Base-by-base conservation (phyloP, 2,329 filamentous ascomycete species). In the Diaporthe citriasiana region DNA sequence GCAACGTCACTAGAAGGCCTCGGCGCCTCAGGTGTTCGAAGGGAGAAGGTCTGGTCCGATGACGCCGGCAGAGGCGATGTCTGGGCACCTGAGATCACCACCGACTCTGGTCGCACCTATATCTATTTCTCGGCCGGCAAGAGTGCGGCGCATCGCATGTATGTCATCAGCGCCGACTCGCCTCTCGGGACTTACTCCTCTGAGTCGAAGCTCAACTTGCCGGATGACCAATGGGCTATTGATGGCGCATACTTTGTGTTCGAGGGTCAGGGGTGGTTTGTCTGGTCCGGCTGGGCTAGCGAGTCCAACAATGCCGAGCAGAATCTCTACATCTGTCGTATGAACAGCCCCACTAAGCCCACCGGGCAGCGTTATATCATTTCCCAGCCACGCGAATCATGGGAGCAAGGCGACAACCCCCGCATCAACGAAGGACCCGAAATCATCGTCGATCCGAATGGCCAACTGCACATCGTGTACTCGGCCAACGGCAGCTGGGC, bases 401-500 rank as follows among this genome's bases (percentile, higher is more conserved):
- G 78, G 78, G 78, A 79, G 66, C 74, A 74, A 22, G 76, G 73
- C 22, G 76, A 73, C 27, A 66, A 33, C 45, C 77, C 77, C 3
- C 56, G 71, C n/a, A 75, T 79, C 74, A 79, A 79, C 56, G 78
- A 79, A 33, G 78, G 77, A 7, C 78, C 78, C 2, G 68, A 79
- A 66, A 75, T 74, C 12, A 77, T 79, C 19, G 53, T 78, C 12
- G 78, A 79, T 30, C 78, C 78, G 4, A 72, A 79, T 47, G 78
- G 78, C 15, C 77, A 79, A 56, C 66, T 79, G 45, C 78, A 79
- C 74, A 77, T 79, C 5, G 77, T 78, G 6, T 79, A 79, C 75
- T 79, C 78, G 17, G 77, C 78, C 56, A 79, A 79, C 69, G 78
- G 78, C 51, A 79, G 78, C 74, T 79, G 78, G 78, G 69, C 55